Evolutionary conservation across 495 filamentous ascomycete species (phyloP).

Genomic region (Lophium mytilinum): DNA sequence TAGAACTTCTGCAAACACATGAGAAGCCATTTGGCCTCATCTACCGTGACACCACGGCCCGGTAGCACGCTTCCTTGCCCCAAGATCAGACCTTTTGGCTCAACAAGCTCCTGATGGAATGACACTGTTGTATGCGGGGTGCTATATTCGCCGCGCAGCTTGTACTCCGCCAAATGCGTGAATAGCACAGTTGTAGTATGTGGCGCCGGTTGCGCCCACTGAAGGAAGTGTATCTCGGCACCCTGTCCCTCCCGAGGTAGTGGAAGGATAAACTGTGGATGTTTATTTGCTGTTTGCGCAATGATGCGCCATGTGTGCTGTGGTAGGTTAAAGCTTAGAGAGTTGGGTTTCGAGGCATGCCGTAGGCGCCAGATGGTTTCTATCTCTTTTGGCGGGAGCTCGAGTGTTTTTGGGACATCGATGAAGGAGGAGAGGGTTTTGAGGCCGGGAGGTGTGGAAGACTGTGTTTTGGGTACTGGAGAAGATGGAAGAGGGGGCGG

Average conservation of each 20-base stretch:
- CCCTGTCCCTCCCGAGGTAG: constrained; percentile 60
- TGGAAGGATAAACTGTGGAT: constrained; percentile 87
- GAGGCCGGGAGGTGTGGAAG: constrained; percentile 45
- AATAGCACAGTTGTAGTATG: constrained; percentile 78
- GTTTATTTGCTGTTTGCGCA: constrained; percentile 53
- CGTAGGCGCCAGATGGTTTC: constrained; percentile 86
- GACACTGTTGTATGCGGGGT: constrained; percentile 89
- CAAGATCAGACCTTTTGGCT: constrained; percentile 66
- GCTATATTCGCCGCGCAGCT: constrained; percentile 79
- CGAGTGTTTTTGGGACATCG: constrained; percentile 65
- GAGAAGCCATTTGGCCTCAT: constrained; percentile 81
- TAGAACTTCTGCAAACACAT: constrained; percentile 96
- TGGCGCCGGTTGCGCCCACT: constrained; percentile 63
- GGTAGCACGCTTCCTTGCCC: constrained; percentile 74
- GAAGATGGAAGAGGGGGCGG: constrained; percentile 28
- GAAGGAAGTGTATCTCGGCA: constrained; percentile 75
- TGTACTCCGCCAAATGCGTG: constrained; percentile 85
- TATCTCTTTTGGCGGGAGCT: constrained; percentile 73
- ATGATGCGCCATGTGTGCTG: constrained; percentile 61
- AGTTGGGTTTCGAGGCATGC: constrained; percentile 58
- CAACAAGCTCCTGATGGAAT: constrained; percentile 72
- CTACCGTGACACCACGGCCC: constrained; percentile 64
- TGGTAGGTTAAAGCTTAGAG: constrained; percentile 76
- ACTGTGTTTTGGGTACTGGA: constrained; percentile 15
- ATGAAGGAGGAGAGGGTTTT: constrained; percentile 79